Evolutionary conservation across 169 alveolate species (phyloP).

Genomic region (Cryptosporidium parvum): DNA sequence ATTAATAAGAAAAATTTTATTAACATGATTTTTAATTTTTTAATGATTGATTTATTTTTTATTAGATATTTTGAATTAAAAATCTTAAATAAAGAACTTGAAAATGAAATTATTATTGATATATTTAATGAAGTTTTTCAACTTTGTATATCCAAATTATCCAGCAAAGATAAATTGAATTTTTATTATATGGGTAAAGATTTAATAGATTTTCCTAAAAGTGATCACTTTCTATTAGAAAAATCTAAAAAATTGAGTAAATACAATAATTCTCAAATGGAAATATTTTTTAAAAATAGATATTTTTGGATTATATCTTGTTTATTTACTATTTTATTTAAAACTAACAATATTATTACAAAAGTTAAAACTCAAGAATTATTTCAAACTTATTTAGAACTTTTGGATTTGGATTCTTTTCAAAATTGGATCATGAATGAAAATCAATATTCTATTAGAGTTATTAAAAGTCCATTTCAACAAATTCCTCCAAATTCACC

Average conservation of each 20-base stretch:
- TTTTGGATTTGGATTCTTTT: neutral
- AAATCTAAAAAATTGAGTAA: neutral
- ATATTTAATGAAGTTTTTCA: neutral
- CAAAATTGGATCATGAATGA: slow-evolving; percentile 13
- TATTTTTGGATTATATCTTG: slow-evolving; percentile 18
- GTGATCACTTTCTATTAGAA: neutral
- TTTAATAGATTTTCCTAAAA: slow-evolving; percentile 14
- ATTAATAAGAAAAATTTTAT: neutral
- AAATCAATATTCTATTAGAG: neutral
- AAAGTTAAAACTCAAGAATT: neutral
- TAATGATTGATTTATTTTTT: slow-evolving; percentile 36
- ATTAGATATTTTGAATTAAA: slow-evolving; percentile 17
- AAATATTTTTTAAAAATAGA: slow-evolving; percentile 3
- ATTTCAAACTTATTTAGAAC: neutral
- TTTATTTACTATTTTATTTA: neutral
- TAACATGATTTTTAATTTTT: slow-evolving; percentile 20
- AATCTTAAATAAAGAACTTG: neutral
- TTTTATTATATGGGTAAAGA: slow-evolving; percentile 26
- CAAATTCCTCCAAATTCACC: slow-evolving; percentile 27
- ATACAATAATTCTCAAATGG: neutral
- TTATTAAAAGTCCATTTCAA: slow-evolving; percentile 4
- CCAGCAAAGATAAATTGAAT: neutral
- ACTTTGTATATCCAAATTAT: neutral
- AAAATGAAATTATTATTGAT: neutral
- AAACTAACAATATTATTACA: slow-evolving; percentile 1